Evolutionary conservation across 768 basidiomycete species (phyloP).

Genomic region (Rhizopogon vinicolor): DNA sequence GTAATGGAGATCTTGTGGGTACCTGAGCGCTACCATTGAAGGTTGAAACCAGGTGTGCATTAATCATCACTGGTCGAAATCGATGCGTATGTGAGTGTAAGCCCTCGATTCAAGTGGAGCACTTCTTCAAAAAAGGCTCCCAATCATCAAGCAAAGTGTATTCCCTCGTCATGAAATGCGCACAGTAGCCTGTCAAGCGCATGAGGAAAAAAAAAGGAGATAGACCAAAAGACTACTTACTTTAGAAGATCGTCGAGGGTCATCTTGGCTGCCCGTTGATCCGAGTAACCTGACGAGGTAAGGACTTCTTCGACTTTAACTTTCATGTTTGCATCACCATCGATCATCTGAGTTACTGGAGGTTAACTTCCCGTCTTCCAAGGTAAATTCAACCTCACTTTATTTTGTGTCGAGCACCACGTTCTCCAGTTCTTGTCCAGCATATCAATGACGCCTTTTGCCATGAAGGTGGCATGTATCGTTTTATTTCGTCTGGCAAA

Average conservation of each 20-base stretch:
- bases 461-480: conserved; percentile 83
- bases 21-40: neutral
- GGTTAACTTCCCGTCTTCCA: neutral
- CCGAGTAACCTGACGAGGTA: conserved; percentile 63
- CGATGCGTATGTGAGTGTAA: neutral
- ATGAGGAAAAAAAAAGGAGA: neutral
- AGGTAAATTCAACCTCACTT: conserved; percentile 31
- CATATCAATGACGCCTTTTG: conserved; percentile 94
- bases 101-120: too few species aligned
- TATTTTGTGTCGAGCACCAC: conserved; percentile 80
- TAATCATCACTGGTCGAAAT: too few species aligned
- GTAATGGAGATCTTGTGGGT: neutral
- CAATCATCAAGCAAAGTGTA: conserved; percentile 56
- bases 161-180: conserved; percentile 70
- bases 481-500: conserved; percentile 91
- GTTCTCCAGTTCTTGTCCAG: conserved; percentile 91
- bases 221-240: conserved; percentile 37
- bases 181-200: conserved; percentile 53
- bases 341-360: conserved; percentile 47
- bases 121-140: too few species aligned
- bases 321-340: conserved; percentile 68
- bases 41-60: too few species aligned
- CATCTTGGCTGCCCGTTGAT: conserved; percentile 90
- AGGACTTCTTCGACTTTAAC: conserved; percentile 70
- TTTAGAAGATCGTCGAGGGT: conserved; percentile 86